A percentile compares a stretch with the other conserved stretches of the same genome.
Evolutionary conservation across 257 asterid genomes (phyloP).

Genomic region (Fraxinus quadrangulata): DNA sequence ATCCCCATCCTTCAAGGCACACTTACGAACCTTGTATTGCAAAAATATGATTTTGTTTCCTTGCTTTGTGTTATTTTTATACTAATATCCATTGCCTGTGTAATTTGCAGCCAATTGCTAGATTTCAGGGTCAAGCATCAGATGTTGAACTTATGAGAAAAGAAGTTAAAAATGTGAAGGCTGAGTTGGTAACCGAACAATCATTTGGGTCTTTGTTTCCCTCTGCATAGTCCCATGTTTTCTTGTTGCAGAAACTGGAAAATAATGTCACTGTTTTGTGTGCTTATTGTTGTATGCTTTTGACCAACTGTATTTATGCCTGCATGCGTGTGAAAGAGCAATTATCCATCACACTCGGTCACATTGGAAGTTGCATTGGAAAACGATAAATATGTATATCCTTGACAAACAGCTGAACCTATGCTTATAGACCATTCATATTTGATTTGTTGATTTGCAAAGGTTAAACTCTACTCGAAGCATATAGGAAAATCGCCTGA

Average conservation of each 20-base stretch:
- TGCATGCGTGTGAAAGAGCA: too few species aligned
- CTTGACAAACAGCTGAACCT: neutral
- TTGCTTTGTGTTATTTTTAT: constrained; percentile 11
- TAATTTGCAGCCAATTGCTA: constrained; percentile 72
- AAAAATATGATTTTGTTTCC: neutral
- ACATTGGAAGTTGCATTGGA: neutral
- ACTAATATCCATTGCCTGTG: constrained; percentile 14
- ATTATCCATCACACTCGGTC: neutral
- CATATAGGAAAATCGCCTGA: constrained; percentile 80
- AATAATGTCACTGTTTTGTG: neutral
- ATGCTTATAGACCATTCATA: constrained; percentile 5
- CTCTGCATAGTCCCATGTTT: constrained; percentile 2
- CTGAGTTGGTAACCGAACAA: constrained; percentile 58
- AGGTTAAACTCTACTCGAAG: constrained; percentile 79
- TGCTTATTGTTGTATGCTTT: neutral
- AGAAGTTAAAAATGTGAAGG: constrained; percentile 77
- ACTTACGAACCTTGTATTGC: constrained; percentile 5
- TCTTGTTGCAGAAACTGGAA: neutral
- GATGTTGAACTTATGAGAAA: constrained; percentile 87
- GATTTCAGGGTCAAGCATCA: constrained; percentile 95
- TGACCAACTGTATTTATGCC: neutral
- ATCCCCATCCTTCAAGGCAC: neutral
- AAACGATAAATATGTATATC: neutral
- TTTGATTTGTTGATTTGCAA: constrained; percentile 36
- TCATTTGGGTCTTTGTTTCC: constrained; percentile 22